Percentiles rank a stretch among this genome's conserved stretches.
phyloP scores from a whole-genome alignment of 139 green algal species.

The Coelastrella sp. region DNA sequence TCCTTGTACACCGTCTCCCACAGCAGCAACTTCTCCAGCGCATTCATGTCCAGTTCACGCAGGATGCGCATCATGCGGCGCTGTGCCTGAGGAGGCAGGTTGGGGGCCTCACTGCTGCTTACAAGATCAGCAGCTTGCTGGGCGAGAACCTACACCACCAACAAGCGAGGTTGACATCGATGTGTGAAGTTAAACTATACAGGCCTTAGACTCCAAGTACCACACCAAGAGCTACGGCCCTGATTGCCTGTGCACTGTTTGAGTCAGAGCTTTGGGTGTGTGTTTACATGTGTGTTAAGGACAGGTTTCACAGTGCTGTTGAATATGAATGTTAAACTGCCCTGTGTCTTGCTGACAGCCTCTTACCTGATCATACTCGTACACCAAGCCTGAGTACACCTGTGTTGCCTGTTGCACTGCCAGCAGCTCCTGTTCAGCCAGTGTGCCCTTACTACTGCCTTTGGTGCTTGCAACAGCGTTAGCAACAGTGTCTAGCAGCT shows the following conservation, averaged over 20 bases:
- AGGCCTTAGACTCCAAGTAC: no score
- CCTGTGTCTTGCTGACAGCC: no score
- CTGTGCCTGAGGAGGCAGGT: slow-evolving; percentile 18
- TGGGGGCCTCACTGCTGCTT: not conserved
- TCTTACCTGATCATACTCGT: slow-evolving; percentile 32
- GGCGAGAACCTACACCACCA: slow-evolving; percentile 5
- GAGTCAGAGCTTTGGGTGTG: no score
- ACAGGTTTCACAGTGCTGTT: no score
- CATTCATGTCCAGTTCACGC: slow-evolving; percentile 24
- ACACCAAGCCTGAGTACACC: slow-evolving; percentile 25
- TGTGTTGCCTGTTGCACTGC: slow-evolving; percentile 3
- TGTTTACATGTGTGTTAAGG: no score
- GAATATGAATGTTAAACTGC: no score
- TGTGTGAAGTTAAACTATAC: no score
- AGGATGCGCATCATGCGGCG: slow-evolving; percentile 48
- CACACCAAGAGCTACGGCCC: no score
- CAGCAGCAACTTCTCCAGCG: slow-evolving; percentile 43
- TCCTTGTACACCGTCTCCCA: slow-evolving; percentile 34
- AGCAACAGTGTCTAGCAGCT: not conserved
- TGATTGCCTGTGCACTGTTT: no score
- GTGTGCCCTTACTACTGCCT: slow-evolving; percentile 29
- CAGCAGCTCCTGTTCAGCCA: not conserved
- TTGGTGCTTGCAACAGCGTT: not conserved
- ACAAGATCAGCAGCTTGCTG: slow-evolving; percentile 28
- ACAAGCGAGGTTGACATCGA: not conserved